These are phyloP conservation scores for Polytrichum commune DNA, from an alignment of 225 moss, liverwort and hornwort genomes.

Conservation along the genomic window DNA sequence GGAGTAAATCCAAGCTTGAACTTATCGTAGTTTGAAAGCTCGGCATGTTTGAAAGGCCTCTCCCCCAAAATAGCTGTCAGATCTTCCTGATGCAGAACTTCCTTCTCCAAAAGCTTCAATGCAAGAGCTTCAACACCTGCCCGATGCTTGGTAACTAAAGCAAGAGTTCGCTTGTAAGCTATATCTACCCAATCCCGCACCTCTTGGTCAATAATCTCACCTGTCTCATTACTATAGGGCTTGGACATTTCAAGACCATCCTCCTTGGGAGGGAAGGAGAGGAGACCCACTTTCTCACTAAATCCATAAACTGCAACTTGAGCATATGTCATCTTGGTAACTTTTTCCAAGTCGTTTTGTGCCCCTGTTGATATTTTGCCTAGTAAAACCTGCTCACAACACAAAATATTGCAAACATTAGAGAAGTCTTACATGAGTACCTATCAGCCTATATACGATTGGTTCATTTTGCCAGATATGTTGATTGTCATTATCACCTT, in stretches of 20 bases:
- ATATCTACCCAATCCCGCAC: constrained; percentile 87
- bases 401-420: constrained; percentile 1
- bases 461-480: too few species aligned
- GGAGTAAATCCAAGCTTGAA: constrained; percentile 85
- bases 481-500: too few species aligned
- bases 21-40: constrained; percentile 87
- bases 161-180: constrained; percentile 83
- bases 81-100: constrained; percentile 96
- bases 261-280: constrained; percentile 92
- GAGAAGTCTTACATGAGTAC: too few species aligned
- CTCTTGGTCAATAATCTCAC: constrained; percentile 94
- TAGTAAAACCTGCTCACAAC: constrained; percentile 60
- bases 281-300: constrained; percentile 91
- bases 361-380: constrained; percentile 97
- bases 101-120: constrained; percentile 83
- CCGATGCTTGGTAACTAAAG: constrained; percentile 65
- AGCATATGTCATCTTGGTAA: constrained; percentile 97
- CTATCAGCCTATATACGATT: too few species aligned
- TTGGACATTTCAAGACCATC: constrained; percentile 97
- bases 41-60: constrained; percentile 88
- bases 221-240: constrained; percentile 94
- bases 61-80: constrained; percentile 75
- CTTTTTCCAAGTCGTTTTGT: constrained; percentile 95
- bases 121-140: constrained; percentile 80
- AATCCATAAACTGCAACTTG: constrained; percentile 98